Conservation (phyloP, 805 yeast species). For the Starmerella asiatica region DNA sequence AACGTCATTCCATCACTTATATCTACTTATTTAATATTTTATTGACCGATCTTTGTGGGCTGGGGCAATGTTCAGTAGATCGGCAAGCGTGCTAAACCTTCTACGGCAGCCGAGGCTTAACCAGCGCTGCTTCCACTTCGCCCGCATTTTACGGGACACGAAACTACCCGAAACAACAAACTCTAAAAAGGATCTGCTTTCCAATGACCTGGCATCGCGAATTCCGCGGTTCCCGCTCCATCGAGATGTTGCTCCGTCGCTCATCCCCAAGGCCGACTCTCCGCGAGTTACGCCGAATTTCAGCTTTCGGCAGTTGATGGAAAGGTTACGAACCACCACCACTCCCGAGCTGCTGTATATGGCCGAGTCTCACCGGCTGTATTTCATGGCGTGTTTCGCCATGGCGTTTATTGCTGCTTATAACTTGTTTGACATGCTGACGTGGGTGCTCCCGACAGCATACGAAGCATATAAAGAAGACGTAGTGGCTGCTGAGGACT, state of each 20-base stretch:
- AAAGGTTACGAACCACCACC: constrained; percentile 38
- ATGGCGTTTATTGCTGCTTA: constrained; percentile 59
- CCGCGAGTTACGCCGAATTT: constrained; percentile 51
- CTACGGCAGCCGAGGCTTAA: neutral
- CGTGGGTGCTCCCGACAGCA: constrained; percentile 42
- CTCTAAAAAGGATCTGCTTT: constrained; percentile 17
- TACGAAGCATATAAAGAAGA: constrained; percentile 41
- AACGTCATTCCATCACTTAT: too few species aligned
- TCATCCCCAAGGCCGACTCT: constrained; percentile 63
- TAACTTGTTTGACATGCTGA: constrained; percentile 41
- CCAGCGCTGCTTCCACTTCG: neutral
- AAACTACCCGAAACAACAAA: constrained; percentile 16
- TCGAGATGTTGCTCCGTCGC: constrained; percentile 49
- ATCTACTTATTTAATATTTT: too few species aligned
- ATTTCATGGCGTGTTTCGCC: constrained; percentile 55
- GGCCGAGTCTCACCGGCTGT: constrained; percentile 69
- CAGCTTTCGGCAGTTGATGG: constrained; percentile 49
- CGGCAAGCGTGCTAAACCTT: too few species aligned
- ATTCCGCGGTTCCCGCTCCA: constrained; percentile 54
- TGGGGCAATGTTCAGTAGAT: too few species aligned
- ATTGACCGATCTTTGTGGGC: too few species aligned
- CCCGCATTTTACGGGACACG: constrained; percentile 4
- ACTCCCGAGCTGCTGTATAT: constrained; percentile 68
- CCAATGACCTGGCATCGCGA: constrained; percentile 42
- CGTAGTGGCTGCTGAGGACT: constrained; percentile 30